Base-by-base conservation (phyloP, 306 rosid species). In the Castanospermum australe region DNA sequence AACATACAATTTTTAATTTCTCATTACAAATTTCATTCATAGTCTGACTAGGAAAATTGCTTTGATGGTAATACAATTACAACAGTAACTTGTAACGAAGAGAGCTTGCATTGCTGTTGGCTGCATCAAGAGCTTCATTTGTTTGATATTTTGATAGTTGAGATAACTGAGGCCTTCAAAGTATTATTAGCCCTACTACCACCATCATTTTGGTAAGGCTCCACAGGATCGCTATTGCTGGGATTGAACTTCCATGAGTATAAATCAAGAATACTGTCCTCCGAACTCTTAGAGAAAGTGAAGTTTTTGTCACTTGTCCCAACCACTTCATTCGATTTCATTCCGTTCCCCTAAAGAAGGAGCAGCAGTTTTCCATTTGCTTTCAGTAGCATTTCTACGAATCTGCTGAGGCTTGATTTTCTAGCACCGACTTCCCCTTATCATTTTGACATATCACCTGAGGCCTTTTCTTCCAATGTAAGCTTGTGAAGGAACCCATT, bases 201-300 rank as follows among this genome's bases (percentile, higher is more conserved):
- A 20, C 69, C 82, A 60, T 83, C 89, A 71, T 60, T 80, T 67
- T 76, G 84, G 81, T 70, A 67, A 17, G 73, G 79, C 44, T 76
- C 84, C 60, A 67, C 71, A 41, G 79, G 79, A 74, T 90, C 90
- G n/a, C n/a, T n/a, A 76, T 90, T 90, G 84, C 83, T 79, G 60
- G 92, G 71, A 73, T 76, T 87, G 81, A 63, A 61, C 84, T 91
- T 85, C 92, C 87, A 91, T 17, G 91, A 85, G 71, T 83, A 84
- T 67, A 88, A 77, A 88, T 87, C 95, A 44, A 85, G 89, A 71
- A 79, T 72, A 0, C 86, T 67, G 32, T 91, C 93, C 85, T 87
- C 91, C 4, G 84, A 73, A 71, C 87, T 88, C 73, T 84, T 87
- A 28, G 85, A 82, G 61, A 91, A 81, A 20, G 78, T 62, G 8